Evolutionary conservation across 768 basidiomycete species (phyloP).

Genomic region (Xerocomellus amylosporus): DNA sequence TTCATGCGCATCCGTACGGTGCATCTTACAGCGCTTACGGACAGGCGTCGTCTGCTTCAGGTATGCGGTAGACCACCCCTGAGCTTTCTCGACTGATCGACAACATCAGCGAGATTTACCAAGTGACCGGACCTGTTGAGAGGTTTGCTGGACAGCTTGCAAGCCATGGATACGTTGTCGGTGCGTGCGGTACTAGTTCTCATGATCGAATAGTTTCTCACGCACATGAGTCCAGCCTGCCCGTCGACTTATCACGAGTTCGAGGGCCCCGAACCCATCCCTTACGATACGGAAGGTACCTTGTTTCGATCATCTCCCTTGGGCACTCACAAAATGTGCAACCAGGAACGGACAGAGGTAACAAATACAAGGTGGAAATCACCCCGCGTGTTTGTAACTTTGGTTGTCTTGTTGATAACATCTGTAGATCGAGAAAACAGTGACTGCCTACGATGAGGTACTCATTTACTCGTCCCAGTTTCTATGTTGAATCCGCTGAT

Average conservation of each 20-base stretch:
- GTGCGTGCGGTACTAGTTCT: conserved; percentile 40
- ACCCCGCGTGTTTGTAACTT: background rate
- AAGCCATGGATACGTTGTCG: conserved; percentile 80
- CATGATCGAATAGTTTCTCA: conserved; percentile 1
- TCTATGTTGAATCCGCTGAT: background rate
- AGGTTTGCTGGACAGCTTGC: conserved; percentile 87
- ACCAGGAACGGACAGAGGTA: conserved; percentile 84
- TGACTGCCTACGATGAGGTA: conserved; percentile 88
- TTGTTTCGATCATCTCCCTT: background rate
- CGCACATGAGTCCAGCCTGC: conserved; percentile 48
- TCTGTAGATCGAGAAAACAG: conserved; percentile 78
- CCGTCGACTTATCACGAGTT: conserved; percentile 93
- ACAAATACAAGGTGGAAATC: conserved; percentile 73
- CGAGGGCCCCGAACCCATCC: conserved; percentile 80
- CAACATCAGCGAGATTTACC: conserved; percentile 80
- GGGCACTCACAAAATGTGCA: background rate
- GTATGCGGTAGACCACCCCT: conserved; percentile 32
- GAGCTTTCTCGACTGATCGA: background rate
- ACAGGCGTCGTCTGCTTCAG: conserved; percentile 82
- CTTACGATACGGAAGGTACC: conserved; percentile 82
- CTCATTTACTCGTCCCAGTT: background rate
- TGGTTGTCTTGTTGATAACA: conserved; percentile 3
- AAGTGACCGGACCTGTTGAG: conserved; percentile 96
- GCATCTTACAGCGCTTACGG: background rate
- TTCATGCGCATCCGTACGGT: background rate